A percentile compares a stretch with the other conserved stretches of the same genome.
phyloP scores from a whole-genome alignment of 176 grass and related monocot genomes.

The Secale cereale region DNA sequence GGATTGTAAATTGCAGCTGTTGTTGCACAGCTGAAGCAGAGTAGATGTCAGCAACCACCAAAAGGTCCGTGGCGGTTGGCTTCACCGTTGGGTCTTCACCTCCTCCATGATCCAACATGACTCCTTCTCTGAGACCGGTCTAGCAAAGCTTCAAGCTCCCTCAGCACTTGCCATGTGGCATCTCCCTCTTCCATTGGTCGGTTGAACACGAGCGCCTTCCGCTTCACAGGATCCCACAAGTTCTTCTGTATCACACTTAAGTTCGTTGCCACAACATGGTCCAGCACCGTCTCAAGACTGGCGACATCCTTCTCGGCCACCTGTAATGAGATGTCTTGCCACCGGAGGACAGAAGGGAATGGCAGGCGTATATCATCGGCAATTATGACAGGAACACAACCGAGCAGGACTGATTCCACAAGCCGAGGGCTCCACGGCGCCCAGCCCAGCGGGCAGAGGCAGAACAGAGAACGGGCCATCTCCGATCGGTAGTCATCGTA shows the following conservation, averaged over 20 bases:
- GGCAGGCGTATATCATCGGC: constrained; percentile 80
- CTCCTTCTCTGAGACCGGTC: constrained; percentile 25
- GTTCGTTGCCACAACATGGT: constrained; percentile 74
- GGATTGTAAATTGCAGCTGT: neutral
- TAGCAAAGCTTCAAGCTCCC: constrained; percentile 54
- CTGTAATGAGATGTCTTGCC: constrained; percentile 69
- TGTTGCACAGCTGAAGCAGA: neutral
- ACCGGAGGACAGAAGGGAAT: constrained; percentile 52
- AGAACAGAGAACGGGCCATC: constrained; percentile 80
- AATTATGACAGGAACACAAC: constrained; percentile 79
- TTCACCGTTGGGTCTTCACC: neutral
- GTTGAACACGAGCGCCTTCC: constrained; percentile 60
- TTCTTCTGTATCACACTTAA: constrained; percentile 71
- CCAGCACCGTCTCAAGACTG: constrained; percentile 60
- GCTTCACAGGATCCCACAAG: constrained; percentile 77
- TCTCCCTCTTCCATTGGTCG: constrained; percentile 56
- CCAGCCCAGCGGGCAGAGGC: constrained; percentile 90
- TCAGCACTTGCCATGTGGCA: constrained; percentile 85
- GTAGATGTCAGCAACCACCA: neutral
- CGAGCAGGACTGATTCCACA: constrained; percentile 78
- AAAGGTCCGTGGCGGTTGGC: neutral
- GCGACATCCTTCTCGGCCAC: constrained; percentile 68
- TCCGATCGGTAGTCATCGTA: constrained; percentile 57
- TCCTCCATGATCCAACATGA: constrained; percentile 40
- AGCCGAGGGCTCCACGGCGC: constrained; percentile 92